Base-by-base conservation (phyloP, 1,284 basidiomycete genomes). In the Ustilago hordei region DNA sequence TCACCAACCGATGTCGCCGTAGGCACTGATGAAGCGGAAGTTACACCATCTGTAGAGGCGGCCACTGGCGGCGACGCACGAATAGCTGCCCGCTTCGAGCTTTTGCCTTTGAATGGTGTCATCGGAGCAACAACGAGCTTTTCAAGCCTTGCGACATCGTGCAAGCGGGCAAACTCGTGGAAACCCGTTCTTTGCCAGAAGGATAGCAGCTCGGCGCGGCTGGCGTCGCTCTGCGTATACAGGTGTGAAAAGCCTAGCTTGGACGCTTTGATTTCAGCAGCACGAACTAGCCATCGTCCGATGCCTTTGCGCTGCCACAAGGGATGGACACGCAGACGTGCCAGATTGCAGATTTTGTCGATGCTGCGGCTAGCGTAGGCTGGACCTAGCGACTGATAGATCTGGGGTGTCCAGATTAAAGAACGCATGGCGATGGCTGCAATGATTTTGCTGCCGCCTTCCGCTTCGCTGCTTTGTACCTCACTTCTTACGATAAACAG, bases 281-380 rank as follows among this genome's bases (percentile, higher is more conserved):
- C 59, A 8, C 47, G 58, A 35, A 73, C 61, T 17, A 78, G 62
- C 75, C 75, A 78, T 39, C 67, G 75, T 19, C 75, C 75, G 32
- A 78, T 68, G 11, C 75, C 75, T 35, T 60, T 57, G 34, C 61
- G 61, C 31, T 62, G 70, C 67, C 75, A 74, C 4, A 47, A 12
- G 12, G 65, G 59, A 52, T 71, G 68, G 19, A 78, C 68, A 17
- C 61, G 68, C 23, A 78, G 38, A 36, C 58, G 67, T 23, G 60
- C 43, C 6, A 78, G 60, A 48, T 72, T 68, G 64, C 67, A 67
- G 50, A 78, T 69, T 54, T 57, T 64, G 55, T 78, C 75, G 48
- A 78, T 78, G 53, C 75, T 78, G 47, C 71, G 71, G 45, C 55
- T 74, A 8, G 75, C 67, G 47, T 78, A 78, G 64, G 68, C 67